Evolutionary conservation across 768 basidiomycete species (phyloP), one percentile per base, ranked within the genome.

Genomic region (Gymnopilus dilepis): DNA sequence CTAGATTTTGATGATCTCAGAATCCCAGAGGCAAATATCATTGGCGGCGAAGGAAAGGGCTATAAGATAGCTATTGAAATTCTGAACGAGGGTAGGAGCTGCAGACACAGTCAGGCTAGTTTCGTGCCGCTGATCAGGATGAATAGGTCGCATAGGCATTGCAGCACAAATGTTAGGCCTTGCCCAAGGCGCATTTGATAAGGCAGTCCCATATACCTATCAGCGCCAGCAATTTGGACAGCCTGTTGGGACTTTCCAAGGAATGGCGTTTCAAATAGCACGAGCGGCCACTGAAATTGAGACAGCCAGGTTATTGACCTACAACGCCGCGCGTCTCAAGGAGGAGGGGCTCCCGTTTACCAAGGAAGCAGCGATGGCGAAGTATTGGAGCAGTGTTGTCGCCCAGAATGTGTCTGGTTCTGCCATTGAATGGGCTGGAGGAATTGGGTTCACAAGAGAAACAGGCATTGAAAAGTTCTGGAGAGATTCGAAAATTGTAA

Each of bases 141-240:
- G 31, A 22, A 22, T 47, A 86, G 87, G 92, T 58, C 93, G 97
- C 60, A 97, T 98, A 67, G 97, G 97, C 31, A 99, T 99, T 64
- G 97, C 97, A 17, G 97, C 94, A 0, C 97, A 99, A 76, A 98
- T 99, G 97, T 83, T 99, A 56, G 97, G 97, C 15, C 88, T 99
- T 30, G 97, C 97, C 2, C 95, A 98, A 71, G 97, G 97, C 22
- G 96, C 95, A 2, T 99, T 99, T 72, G 88, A 96, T 77, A 94
- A 96, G 72, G 85, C 92, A 1, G 93, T 99, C n/a, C 89, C 92
- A 0, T 97, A 97, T 75, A 94, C 97, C 1, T 97, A 93, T 76
- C 85, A 95, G 73, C 91, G 97, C 55, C 86, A 85, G 67, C 97
- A 99, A 75, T 99, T 99, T 71, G 95, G 95, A 3, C 92, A 97